A percentile compares a stretch with the other conserved stretches of the same genome.
Evolutionary conservation across 345 rosid species (phyloP).

Genomic region (Pugionium dolabratum): DNA sequence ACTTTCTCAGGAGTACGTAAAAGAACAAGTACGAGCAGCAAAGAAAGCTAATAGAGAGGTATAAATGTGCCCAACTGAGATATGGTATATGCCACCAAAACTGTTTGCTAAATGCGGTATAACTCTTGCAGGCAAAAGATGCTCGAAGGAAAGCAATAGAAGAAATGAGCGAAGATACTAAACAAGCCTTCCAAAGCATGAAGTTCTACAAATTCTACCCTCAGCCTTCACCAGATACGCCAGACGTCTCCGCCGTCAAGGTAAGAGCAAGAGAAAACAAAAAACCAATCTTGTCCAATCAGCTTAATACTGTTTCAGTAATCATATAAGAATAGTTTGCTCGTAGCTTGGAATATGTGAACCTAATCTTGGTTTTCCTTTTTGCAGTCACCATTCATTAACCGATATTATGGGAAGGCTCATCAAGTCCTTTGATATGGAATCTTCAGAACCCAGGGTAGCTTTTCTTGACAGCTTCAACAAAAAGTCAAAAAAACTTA

Average conservation of each 20-base stretch:
- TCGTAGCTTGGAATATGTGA: constrained; percentile 3
- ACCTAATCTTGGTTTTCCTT: neutral
- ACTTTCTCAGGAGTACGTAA: constrained; percentile 64
- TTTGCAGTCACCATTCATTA: constrained; percentile 78
- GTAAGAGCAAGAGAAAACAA: constrained; percentile 35
- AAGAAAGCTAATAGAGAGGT: constrained; percentile 90
- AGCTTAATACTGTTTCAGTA: neutral
- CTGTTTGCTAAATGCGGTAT: constrained; percentile 13
- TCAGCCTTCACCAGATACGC: constrained; percentile 62
- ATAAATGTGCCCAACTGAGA: constrained; percentile 5
- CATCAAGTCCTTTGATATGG: constrained; percentile 59
- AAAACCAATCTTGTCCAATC: neutral
- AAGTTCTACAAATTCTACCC: constrained; percentile 98
- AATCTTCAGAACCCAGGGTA: constrained; percentile 12
- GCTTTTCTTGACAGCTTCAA: constrained; percentile 27
- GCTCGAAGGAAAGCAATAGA: constrained; percentile 75
- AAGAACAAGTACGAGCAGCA: constrained; percentile 81
- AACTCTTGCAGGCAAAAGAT: constrained; percentile 67
- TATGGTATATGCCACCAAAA: constrained; percentile 3
- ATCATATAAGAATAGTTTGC: neutral
- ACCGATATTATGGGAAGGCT: constrained; percentile 91
- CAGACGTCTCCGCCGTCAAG: constrained; percentile 56
- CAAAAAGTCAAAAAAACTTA: neutral
- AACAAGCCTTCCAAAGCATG: constrained; percentile 61
- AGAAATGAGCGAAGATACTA: constrained; percentile 82